Evolutionary conservation across 2,329 filamentous ascomycete genomes (phyloP).

Genomic region (Pseudocercospora crystallina): DNA sequence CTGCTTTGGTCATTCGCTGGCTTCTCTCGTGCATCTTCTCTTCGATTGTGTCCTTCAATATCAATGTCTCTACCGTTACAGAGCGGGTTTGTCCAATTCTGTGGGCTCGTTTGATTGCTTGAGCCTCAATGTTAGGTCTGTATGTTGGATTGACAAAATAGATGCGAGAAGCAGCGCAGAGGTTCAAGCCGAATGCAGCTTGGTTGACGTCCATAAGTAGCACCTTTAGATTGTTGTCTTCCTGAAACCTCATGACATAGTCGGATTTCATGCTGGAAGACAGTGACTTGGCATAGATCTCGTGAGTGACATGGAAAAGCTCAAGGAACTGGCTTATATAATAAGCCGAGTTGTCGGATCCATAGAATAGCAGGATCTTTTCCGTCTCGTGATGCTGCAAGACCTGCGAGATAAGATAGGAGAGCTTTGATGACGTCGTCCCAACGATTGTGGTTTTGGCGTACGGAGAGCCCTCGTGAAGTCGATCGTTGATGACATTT

Average conservation of each 20-base stretch:
- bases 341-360: conserved; percentile 80
- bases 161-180: conserved; percentile 77
- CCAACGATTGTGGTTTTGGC: conserved; percentile 65
- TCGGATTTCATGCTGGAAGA: conserved; percentile 63
- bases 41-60: conserved; percentile 77
- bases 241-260: conserved; percentile 78
- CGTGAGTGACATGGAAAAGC: conserved; percentile 61
- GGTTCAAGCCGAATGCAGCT: conserved; percentile 83
- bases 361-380: conserved; percentile 92
- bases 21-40: conserved; percentile 76
- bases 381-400: conserved; percentile 66
- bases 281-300: conserved; percentile 66
- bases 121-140: conserved; percentile 78
- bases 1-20: conserved; percentile 67
- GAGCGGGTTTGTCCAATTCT: conserved; percentile 78
- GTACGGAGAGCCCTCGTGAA: conserved; percentile 44
- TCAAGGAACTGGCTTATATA: conserved; percentile 84
- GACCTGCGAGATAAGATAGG: conserved; percentile 76
- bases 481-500: no score
- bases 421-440: conserved; percentile 82
- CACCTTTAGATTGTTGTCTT: conserved; percentile 68
- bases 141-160: conserved; percentile 89
- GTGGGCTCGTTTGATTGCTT: conserved; percentile 87
- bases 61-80: conserved; percentile 82
- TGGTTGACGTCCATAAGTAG: conserved; percentile 89